Conservation (phyloP, 306 rosid genomes). For the Cyamopsis tetragonoloba region DNA sequence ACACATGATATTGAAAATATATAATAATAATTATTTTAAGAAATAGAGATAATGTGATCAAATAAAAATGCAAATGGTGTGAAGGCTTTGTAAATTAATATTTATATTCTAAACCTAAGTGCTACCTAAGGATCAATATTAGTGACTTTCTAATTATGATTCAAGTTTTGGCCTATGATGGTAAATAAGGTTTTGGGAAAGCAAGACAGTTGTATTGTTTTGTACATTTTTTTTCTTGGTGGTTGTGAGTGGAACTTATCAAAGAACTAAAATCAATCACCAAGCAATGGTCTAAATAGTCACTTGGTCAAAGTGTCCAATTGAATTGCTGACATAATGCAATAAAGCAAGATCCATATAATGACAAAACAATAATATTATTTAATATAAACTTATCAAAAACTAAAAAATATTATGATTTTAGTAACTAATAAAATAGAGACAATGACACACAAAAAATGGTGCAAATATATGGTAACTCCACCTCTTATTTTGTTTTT, state of each 20-base stretch:
- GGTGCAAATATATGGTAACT: conserved; percentile 2
- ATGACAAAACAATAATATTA: not conserved
- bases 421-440: not conserved
- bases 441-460: not conserved
- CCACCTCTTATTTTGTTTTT: not conserved
- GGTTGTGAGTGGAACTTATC: not conserved
- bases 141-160: conserved; percentile 11
- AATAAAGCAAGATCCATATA: not conserved
- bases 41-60: no score
- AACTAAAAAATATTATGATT: not conserved
- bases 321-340: conserved; percentile 18
- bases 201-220: conserved; percentile 14
- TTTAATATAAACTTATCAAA: not conserved
- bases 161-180: not conserved
- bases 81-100: not conserved
- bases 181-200: not conserved
- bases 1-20: no score
- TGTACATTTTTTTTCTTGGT: conserved; percentile 13
- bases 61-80: not conserved
- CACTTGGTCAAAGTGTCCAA: conserved; percentile 23
- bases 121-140: not conserved
- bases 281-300: not conserved
- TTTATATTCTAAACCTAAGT: not conserved
- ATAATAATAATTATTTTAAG: no score
- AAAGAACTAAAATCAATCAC: not conserved